Evolutionary conservation across 2,329 filamentous ascomycete genomes (phyloP).

Genomic region (Fusarium sp.): DNA sequence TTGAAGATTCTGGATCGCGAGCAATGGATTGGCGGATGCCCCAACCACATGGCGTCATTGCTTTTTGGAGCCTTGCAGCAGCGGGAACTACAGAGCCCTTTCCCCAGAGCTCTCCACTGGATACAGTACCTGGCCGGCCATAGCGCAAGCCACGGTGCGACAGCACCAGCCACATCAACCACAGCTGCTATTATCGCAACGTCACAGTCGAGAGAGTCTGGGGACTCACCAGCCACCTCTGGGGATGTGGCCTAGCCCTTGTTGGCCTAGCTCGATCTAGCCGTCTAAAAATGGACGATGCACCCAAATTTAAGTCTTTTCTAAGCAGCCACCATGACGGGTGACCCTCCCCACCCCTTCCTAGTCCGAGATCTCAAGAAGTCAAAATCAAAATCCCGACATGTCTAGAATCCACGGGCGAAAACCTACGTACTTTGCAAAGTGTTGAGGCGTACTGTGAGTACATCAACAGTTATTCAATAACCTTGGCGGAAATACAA

Average conservation of each 20-base stretch:
- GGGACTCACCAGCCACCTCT: constrained; percentile 38
- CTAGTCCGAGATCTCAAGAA: constrained; percentile 25
- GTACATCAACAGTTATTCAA: constrained; percentile 13
- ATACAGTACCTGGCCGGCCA: no score
- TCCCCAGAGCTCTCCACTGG: constrained; percentile 35
- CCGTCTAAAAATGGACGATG: constrained; percentile 32
- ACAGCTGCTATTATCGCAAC: constrained; percentile 12
- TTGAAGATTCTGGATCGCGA: constrained; percentile 30
- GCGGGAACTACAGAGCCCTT: constrained; percentile 12
- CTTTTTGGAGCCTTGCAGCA: constrained; percentile 28
- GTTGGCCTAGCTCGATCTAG: constrained; percentile 30
- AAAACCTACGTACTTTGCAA: constrained; percentile 18
- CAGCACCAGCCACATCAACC: constrained; percentile 21
- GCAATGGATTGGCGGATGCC: constrained; percentile 32
- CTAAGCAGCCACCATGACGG: constrained; percentile 34
- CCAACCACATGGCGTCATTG: constrained; percentile 35
- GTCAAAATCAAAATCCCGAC: background rate
- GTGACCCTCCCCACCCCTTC: constrained; percentile 10
- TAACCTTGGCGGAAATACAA: background rate
- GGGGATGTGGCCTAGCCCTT: background rate
- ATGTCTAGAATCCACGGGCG: constrained; percentile 1
- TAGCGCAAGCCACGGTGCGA: constrained; percentile 23
- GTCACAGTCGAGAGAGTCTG: constrained; percentile 23
- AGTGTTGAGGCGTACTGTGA: constrained; percentile 36
- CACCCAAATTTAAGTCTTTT: constrained; percentile 44